Evolutionary conservation across 176 grass and related monocot species (phyloP).

Genomic region (Oryza brachyantha): DNA sequence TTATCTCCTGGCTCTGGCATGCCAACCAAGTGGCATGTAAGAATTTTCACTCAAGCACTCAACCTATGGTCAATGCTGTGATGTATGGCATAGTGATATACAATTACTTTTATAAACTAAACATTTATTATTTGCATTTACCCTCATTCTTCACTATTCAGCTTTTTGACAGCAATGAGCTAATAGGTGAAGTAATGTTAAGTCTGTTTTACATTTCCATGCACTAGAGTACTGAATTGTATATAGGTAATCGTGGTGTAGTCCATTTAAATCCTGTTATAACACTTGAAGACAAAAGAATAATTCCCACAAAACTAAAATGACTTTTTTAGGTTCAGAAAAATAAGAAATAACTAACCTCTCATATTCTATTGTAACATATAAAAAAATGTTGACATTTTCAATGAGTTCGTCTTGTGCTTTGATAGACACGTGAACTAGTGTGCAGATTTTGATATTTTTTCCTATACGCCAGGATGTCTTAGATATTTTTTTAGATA

Average conservation of each 20-base stretch:
- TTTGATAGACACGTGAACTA: neutral
- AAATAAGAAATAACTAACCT: neutral
- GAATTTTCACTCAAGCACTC: slow-evolving; percentile 11
- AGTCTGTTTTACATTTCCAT: neutral
- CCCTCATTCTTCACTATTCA: neutral
- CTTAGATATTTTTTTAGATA: too few species aligned
- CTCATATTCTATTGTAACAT: slow-evolving; percentile 1
- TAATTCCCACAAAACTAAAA: neutral
- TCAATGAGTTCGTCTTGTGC: neutral
- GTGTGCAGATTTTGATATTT: neutral
- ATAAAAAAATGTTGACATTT: neutral
- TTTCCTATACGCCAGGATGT: too few species aligned
- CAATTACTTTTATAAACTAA: neutral
- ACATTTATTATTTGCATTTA: neutral
- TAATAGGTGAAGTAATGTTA: neutral
- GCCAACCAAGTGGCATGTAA: slow-evolving; percentile 89
- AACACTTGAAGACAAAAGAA: neutral
- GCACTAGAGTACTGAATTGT: neutral
- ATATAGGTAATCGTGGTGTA: neutral
- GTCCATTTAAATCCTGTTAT: neutral
- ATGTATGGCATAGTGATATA: neutral
- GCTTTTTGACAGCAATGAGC: neutral
- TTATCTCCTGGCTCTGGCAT: slow-evolving; percentile 76
- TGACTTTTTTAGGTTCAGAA: neutral
- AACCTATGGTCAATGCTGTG: slow-evolving; percentile 1